Evolutionary conservation across 768 basidiomycete species (phyloP).

Genomic region (Fistulinella prunicolor): DNA sequence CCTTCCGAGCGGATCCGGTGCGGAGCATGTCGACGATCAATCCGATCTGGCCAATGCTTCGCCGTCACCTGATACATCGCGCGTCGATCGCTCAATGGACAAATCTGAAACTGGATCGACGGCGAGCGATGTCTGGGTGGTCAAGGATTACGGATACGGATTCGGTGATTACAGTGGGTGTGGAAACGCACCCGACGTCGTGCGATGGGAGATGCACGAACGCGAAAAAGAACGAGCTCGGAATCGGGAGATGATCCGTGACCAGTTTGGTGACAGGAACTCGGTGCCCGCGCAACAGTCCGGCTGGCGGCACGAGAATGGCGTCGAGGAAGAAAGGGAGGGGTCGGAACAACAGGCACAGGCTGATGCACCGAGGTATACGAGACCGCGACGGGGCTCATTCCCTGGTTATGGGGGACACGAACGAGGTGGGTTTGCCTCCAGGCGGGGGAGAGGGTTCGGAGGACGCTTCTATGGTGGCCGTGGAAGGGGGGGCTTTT

Average conservation of each 20-base stretch:
- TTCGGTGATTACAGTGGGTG: constrained; percentile 48
- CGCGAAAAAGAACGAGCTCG: constrained; percentile 21
- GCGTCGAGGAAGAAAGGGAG: constrained; percentile 22
- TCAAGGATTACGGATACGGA: constrained; percentile 62
- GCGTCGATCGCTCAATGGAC: constrained; percentile 2
- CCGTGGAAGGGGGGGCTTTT: constrained; percentile 33
- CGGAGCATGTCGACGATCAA: not conserved
- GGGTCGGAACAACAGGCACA: constrained; percentile 23
- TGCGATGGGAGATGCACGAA: constrained; percentile 30
- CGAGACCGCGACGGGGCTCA: constrained; percentile 35
- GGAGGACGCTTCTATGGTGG: constrained; percentile 39
- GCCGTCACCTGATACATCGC: not conserved
- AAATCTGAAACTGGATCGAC: constrained; percentile 16
- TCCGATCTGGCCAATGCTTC: not conserved
- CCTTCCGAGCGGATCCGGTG: not conserved
- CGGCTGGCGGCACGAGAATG: constrained; percentile 27
- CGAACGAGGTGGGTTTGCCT: constrained; percentile 30
- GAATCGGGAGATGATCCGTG: constrained; percentile 14
- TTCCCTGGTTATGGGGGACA: constrained; percentile 30
- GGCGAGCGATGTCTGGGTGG: constrained; percentile 45
- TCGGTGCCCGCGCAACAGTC: constrained; percentile 15
- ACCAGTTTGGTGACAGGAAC: constrained; percentile 18
- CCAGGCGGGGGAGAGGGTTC: constrained; percentile 36
- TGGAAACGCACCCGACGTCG: constrained; percentile 31
- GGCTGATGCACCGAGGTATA: constrained; percentile 12